Percentiles rank a stretch among this genome's conserved stretches.
Evolutionary conservation across 23 red algal genomes (phyloP).

Genomic region (Gracilariopsis chorda): DNA sequence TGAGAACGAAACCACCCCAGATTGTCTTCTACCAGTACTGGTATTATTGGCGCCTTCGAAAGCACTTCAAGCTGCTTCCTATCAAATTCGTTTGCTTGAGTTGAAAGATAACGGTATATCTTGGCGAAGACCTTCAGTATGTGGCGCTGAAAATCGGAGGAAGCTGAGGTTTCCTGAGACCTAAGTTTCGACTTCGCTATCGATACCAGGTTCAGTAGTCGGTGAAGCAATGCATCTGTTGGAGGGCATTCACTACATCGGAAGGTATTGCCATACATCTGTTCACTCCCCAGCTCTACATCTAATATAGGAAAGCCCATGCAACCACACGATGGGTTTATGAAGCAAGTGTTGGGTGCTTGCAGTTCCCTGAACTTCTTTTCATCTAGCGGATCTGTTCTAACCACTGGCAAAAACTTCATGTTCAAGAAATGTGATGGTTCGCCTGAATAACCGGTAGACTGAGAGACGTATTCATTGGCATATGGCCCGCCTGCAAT

Average conservation of each 20-base stretch:
- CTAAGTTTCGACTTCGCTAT: constrained; percentile 1
- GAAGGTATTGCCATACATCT: background rate
- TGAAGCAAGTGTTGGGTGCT: constrained; percentile 41
- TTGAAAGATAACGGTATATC: constrained; percentile 36
- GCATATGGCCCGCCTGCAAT: constrained; percentile 11
- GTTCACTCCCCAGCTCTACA: background rate
- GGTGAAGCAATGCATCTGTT: background rate
- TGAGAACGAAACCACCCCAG: constrained; percentile 26
- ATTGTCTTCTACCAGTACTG: background rate
- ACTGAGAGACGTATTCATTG: background rate
- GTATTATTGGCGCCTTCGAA: constrained; percentile 34
- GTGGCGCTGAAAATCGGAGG: background rate
- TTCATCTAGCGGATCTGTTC: constrained; percentile 1
- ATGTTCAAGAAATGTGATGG: background rate
- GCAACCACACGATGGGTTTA: background rate
- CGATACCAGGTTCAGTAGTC: constrained; percentile 11
- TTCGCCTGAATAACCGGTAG: background rate
- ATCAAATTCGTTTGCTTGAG: constrained; percentile 24
- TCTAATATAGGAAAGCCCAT: constrained; percentile 57
- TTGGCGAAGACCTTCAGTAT: constrained; percentile 8
- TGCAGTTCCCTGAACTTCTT: constrained; percentile 8
- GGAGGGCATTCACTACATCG: constrained; percentile 1
- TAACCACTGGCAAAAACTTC: constrained; percentile 30
- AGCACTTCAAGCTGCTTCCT: background rate
- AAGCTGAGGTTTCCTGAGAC: background rate